Base-by-base conservation (phyloP, 139 green algal species). In the Pycnococcus provasolii region DNA sequence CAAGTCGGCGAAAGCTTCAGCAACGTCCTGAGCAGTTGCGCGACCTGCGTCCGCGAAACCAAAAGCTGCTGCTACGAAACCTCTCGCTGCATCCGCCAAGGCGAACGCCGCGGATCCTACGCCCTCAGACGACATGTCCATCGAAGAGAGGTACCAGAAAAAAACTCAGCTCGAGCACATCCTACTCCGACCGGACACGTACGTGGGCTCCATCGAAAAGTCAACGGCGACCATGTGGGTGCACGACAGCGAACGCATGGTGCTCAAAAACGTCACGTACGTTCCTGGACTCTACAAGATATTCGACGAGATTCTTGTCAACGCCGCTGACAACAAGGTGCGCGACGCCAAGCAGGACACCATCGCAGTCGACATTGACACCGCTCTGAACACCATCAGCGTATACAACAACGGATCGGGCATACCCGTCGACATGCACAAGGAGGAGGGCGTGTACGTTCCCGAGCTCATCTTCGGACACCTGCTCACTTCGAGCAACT, bases 241-340 rank as follows among this genome's bases (percentile, higher is more conserved):
- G 42, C 88, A 95, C 58, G 87, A 96, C 57, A 88, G 37, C 5
- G 58, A 58, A 4, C 53, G 46, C 9, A 80, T 96, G 70, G 79
- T 82, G 37, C 67, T 77, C 6, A 78, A 75, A 15, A 63, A 76
- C n/a, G 68, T 97, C 46, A 78, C 67, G 4, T 94, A 83, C 44
- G 88, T 88, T 1, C 94, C 94, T 11, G 94, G 90, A 5, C 79
- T 99, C n/a, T 99, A 96, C 86, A 99, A 99, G 73, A 99, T 99
- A 63, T 98, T 99, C 75, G 94, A 99, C 68, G 94, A 99, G 80
- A 97, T 99, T 62, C 71, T 99, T 42, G 94, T 99, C 39, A 99
- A 99, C 72, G 94, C 94, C 1, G 88, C 90, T 1, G 94, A 99
- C 84, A 96, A 99, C 85, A 98, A 97, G 72, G 89, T 96, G 1